Evolutionary conservation across 2,329 filamentous ascomycete species (phyloP).

Genomic region (Orbilia ellipsospora): DNA sequence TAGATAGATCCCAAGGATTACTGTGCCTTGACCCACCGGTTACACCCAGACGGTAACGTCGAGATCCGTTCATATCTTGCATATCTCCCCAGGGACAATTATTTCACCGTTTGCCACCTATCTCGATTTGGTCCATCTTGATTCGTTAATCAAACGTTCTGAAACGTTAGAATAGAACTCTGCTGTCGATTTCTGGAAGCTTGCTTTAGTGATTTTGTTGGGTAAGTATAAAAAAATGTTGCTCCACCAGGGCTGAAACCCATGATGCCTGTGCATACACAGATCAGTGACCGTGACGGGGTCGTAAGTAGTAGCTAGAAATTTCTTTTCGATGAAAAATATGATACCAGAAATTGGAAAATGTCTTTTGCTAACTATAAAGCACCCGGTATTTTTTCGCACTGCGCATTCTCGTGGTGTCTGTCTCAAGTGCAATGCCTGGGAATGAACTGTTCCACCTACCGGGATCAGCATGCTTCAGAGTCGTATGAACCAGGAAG

Average conservation of each 20-base stretch:
- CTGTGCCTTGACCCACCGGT: constrained; percentile 9
- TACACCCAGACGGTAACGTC: constrained; percentile 17
- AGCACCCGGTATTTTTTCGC: background rate
- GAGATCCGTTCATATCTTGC: constrained; percentile 31
- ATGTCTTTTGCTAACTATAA: constrained; percentile 1
- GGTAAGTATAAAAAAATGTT: background rate
- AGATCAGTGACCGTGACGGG: background rate
- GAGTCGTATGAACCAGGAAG: background rate
- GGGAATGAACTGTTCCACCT: background rate
- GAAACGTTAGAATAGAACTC: constrained; percentile 19
- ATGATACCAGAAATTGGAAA: constrained; percentile 3
- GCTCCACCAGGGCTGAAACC: constrained; percentile 26
- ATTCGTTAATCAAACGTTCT: constrained; percentile 27
- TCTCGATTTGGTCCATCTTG: constrained; percentile 2
- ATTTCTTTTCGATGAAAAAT: too few species aligned
- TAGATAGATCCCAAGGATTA: constrained; percentile 21
- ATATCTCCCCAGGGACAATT: constrained; percentile 16
- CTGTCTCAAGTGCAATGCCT: background rate
- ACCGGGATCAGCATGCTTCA: background rate
- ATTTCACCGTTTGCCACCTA: constrained; percentile 5
- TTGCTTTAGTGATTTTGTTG: background rate
- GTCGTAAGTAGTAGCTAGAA: too few species aligned
- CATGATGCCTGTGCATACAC: background rate
- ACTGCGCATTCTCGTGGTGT: background rate
- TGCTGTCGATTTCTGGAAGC: constrained; percentile 20